These are phyloP conservation scores for Fennellomyces sp. DNA, from an alignment of 371 early-diverging fungal species.

Conservation along the genomic window DNA sequence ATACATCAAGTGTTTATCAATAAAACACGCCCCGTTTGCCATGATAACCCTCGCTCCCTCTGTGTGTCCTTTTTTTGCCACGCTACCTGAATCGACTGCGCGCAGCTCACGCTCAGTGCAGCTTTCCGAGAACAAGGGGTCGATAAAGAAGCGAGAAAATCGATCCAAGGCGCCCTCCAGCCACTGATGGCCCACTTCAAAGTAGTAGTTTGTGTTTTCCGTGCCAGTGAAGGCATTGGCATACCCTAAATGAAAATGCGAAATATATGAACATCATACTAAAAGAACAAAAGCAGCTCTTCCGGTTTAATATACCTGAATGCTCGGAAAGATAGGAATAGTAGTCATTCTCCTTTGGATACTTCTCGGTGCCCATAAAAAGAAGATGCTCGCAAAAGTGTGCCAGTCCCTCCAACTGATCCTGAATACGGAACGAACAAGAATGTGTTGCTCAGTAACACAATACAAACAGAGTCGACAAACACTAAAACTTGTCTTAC, in stretches of 20 bases:
- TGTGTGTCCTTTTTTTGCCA: background rate
- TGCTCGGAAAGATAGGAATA: constrained; percentile 81
- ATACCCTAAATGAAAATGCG: too few relatives aligned
- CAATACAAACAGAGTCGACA: background rate
- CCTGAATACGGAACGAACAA: constrained; percentile 15
- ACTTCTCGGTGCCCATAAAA: constrained; percentile 86
- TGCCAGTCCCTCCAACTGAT: constrained; percentile 87
- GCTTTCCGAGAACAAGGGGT: constrained; percentile 83
- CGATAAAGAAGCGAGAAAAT: constrained; percentile 94
- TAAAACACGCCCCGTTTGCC: too few relatives aligned
- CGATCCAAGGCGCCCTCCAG: constrained; percentile 94
- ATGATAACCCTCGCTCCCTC: too few relatives aligned
- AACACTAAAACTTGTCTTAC: constrained; percentile 20
- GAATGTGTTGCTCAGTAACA: background rate
- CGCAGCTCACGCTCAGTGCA: constrained; percentile 91
- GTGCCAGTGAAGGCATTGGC: constrained; percentile 94
- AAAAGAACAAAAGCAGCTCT: background rate
- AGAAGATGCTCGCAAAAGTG: constrained; percentile 99
- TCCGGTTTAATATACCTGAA: constrained; percentile 60
- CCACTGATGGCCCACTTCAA: constrained; percentile 83
- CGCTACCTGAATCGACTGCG: constrained; percentile 87
- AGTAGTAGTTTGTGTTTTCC: constrained; percentile 94
- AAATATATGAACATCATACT: too few relatives aligned
- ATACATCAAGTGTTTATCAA: too few relatives aligned
- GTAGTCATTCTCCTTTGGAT: constrained; percentile 94